Evolutionary conservation across 768 basidiomycete species (phyloP).

Genomic region (Boletus vinaceobasis): DNA sequence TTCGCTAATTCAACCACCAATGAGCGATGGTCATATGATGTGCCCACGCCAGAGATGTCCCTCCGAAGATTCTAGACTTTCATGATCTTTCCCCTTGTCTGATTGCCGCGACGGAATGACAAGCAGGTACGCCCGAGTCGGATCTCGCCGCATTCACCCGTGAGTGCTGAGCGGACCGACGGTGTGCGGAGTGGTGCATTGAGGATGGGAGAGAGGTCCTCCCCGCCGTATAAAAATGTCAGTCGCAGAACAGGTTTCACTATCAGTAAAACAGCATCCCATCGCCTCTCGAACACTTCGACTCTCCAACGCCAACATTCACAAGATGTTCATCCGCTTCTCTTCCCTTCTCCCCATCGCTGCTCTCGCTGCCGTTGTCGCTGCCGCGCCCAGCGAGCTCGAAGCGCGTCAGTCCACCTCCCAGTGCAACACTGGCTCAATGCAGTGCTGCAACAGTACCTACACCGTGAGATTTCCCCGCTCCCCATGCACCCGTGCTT

Average conservation of each 20-base stretch:
- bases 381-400: too few relatives aligned
- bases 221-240: neutral
- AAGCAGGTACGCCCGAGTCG: neutral
- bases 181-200: neutral
- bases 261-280: too few relatives aligned
- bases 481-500: neutral
- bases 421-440: slow-evolving; percentile 6
- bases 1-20: too few relatives aligned
- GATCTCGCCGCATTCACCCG: neutral
- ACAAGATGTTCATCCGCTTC: neutral
- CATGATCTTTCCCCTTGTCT: neutral
- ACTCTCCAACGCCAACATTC: neutral
- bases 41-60: too few relatives aligned
- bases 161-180: neutral
- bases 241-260: neutral
- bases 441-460: slow-evolving; percentile 6
- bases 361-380: slow-evolving; percentile 6
- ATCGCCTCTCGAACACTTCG: neutral
- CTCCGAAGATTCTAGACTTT: too few relatives aligned
- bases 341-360: slow-evolving; percentile 11
- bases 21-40: too few relatives aligned
- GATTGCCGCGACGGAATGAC: neutral
- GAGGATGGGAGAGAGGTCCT: neutral
- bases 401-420: neutral
- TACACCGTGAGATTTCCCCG: neutral